phyloP scores from a whole-genome alignment of 2,329 filamentous ascomycete genomes.

The Alternaria sp. region DNA sequence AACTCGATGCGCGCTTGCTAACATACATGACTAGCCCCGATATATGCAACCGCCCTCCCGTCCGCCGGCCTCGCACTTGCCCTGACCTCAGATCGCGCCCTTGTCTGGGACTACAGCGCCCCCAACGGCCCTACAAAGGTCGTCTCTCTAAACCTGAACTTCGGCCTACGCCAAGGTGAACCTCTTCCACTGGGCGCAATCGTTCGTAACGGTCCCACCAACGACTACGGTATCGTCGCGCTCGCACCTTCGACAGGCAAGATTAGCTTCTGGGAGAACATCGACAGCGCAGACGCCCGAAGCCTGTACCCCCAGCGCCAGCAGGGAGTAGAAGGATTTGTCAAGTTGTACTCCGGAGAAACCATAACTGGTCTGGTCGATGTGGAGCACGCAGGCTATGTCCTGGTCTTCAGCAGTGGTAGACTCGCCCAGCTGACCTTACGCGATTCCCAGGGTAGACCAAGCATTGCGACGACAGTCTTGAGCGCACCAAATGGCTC shows the following conservation, averaged over 20 bases:
- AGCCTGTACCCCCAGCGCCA: conserved; percentile 84
- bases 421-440: conserved; percentile 86
- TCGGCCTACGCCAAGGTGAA: conserved; percentile 72
- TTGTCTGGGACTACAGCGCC: conserved; percentile 86
- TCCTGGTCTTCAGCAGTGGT: conserved; percentile 84
- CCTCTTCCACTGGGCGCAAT: conserved; percentile 83
- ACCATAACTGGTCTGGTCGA: conserved; percentile 78
- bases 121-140: conserved; percentile 72
- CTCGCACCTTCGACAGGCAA: conserved; percentile 84
- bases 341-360: conserved; percentile 82
- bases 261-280: conserved; percentile 94
- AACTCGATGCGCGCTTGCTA: conserved; percentile 19
- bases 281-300: conserved; percentile 85
- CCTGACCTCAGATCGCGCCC: conserved; percentile 80
- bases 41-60: conserved; percentile 60
- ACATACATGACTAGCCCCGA: conserved; percentile 40
- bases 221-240: conserved; percentile 85
- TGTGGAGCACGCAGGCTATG: conserved; percentile 86
- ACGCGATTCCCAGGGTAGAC: conserved; percentile 85
- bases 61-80: conserved; percentile 76
- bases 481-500: conserved; percentile 66
- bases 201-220: conserved; percentile 78
- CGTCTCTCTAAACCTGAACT: conserved; percentile 80
- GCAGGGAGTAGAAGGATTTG: conserved; percentile 77
- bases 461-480: conserved; percentile 79